A percentile compares a stretch with the other conserved stretches of the same genome.
These are phyloP conservation scores for Phallus indusiatus DNA, from an alignment of 768 basidiomycete genomes.

Conservation along the genomic window DNA sequence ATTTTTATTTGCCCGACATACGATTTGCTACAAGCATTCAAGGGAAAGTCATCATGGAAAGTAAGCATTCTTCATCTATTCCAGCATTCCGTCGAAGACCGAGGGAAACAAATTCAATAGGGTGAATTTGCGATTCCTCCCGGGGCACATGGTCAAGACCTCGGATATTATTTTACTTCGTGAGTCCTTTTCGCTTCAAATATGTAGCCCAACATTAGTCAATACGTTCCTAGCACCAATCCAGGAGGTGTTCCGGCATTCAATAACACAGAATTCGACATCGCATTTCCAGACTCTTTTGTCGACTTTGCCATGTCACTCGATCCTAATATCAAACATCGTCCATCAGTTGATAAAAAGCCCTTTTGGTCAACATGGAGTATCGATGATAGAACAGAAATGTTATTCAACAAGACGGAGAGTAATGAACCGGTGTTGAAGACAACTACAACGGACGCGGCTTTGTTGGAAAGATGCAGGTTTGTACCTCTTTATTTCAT, in stretches of 20 bases:
- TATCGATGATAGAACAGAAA: conserved; percentile 23
- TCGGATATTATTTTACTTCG: too few species aligned
- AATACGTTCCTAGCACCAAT: too few species aligned
- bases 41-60: conserved; percentile 24
- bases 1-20: conserved; percentile 40
- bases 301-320: conserved; percentile 25
- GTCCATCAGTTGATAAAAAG: background rate
- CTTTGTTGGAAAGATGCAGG: conserved; percentile 29
- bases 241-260: conserved; percentile 13
- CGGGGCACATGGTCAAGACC: conserved; percentile 1
- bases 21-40: conserved; percentile 27
- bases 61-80: conserved; percentile 11
- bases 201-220: too few species aligned
- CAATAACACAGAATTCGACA: conserved; percentile 27
- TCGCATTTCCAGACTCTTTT: conserved; percentile 30
- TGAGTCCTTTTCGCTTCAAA: too few species aligned
- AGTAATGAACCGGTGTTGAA: conserved; percentile 22
- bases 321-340: conserved; percentile 15
- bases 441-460: conserved; percentile 20
- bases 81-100: too few species aligned
- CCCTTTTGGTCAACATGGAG: background rate
- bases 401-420: conserved; percentile 34
- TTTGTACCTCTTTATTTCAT: conserved; percentile 13
- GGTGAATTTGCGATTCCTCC: conserved; percentile 37
- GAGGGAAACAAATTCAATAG: conserved; percentile 16